Evolutionary conservation across 805 yeast species (phyloP), one percentile per base, ranked within the genome.

Genomic region (Schizosaccharomyces osmophilus): DNA sequence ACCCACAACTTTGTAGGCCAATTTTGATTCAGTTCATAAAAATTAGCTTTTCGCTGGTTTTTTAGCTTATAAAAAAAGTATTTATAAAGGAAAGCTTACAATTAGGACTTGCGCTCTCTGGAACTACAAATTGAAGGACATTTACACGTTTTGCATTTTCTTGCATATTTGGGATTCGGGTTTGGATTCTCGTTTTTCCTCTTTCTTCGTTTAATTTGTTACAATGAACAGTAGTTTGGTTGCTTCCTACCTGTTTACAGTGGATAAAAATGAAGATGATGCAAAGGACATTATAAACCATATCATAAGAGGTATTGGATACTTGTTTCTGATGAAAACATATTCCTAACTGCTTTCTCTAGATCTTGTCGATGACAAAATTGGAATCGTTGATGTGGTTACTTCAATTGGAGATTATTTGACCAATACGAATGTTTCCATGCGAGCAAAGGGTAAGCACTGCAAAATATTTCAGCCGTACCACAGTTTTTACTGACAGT

Each of bases 391-490:
- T 29, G 57, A 51, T 51, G 19, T 51, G 13, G 57, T 51, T 51
- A 29, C 57, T 15, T 24, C 31, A 24, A 24, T 85, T 36, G 87
- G 86, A n/a, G 80, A 79, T 32, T 74, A 77, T 59, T 72, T 85
- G 36, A 82, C 85, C 0, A 78, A 84, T 2, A 83, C 80, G 6
- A 81, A 80, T 63, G 79, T 77, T 31, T 64, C 69, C 1, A 72
- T 77, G 19, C 73, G 94, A 63, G 69, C 76, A 5, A 78, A 76
- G 62, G 69, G 70, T 65, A 61, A 8, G 31, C n/a, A 48, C 19
- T 9, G 32, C 61, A 4, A 17, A 15, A 24, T 31, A 31, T 5
- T n/a, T 36, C 41, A 32, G 17, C n/a, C 9, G 4, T 11, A 1
- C 58, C 4, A 11, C 3, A 45, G 22, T 45, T 11, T 45, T 1